Base-by-base conservation (phyloP, 208 protist genomes). In the Trichomonas vaginalis region DNA sequence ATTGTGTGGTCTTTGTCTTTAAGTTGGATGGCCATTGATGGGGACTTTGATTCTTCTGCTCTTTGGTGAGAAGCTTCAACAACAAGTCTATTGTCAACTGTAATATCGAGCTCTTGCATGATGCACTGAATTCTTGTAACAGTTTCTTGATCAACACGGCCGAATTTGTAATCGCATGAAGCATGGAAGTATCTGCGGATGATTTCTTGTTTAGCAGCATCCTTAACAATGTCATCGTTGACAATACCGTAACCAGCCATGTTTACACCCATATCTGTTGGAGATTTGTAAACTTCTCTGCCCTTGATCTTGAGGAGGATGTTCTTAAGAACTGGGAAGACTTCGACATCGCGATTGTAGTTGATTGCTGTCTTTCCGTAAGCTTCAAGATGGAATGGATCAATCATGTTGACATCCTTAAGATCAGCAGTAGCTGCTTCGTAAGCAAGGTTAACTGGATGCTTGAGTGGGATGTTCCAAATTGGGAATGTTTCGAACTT, bases 401-500 rank as follows among this genome's bases (percentile, higher is more conserved):
- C 86, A n/a, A 92, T 92, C 45, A 92, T 35, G 35, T 92, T 92
- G 0, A 27, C 6, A 51, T 92, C 86, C 3, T 92, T 51, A 2
- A 92, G 27, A 32, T 92, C 86, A 39, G 37, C 15, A 27, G 86
- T 92, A 1, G 86, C 86, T 3, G 86, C 86, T 47, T 92, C 86
- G 27, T 92, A 92, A 0, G 86, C 86, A 15, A 92, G 8, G 37
- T 92, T 92, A 10, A 92, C 37, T 51, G 86, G 86, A 32, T 92
- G 86, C 27, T 92, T 32, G 1, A 92, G 35, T 39, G 86, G 86
- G 0, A 92, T 4, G 51, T 92, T 51, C 86, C 86, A 92, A 47
- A 92, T 42, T 32, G 86, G 86, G 45, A 92, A 92, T 51, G 86
- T 92, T 92, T 92, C 86, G n/a, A 92, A 92, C 15, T 92, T 92